Base-by-base conservation (phyloP, 163 green algal species). In the Chlorella variabilis region DNA sequence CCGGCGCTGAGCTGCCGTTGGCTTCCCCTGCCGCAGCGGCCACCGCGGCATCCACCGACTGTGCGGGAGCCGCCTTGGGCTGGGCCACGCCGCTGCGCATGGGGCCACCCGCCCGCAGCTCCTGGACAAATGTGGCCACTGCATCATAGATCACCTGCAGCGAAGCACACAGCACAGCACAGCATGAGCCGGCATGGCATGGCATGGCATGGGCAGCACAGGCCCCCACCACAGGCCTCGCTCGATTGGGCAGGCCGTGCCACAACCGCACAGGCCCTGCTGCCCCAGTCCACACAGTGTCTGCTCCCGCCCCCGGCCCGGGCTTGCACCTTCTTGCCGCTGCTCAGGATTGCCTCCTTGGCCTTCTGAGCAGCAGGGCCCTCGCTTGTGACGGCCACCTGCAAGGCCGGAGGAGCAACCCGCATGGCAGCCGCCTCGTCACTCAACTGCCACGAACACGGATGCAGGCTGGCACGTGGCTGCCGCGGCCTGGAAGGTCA, bases 101-200 rank as follows among this genome's bases (percentile, higher is more conserved):
- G 17, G 89, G 91, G 13, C 91, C 93, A 1, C 95, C 95, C 4
- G 80, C 89, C 1, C 88, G 83, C 38, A 98, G 84, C 86, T 98
- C 94, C 25, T 86, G 80, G 13, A 96, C 93, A 81, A 95, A 97
- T 31, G 80, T 77, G 0, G 68, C 29, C 2, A 97, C 56, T 0
- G 63, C 81, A 6, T 89, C 62, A 9, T 89, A 41, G 33, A 97
- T 33, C 36, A 79, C 61, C 89, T 91, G 84, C 84, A 65, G 20
- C 36, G 34, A 34, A 33, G 25, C 36, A 54, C 4, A 18, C 13
- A n/a, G 34, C 65, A 51, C 6, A 18, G 4, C 7, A 34, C 6
- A 27, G 29, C 21, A 13, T 66, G 3, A 48, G 45, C 11, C 45
- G 15, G 45, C n/a, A n/a, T n/a, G n/a, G n/a, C n/a, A n/a, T n/a